phyloP scores from a whole-genome alignment of 2,329 filamentous ascomycete species.

The Ceratocystis destructans region DNA sequence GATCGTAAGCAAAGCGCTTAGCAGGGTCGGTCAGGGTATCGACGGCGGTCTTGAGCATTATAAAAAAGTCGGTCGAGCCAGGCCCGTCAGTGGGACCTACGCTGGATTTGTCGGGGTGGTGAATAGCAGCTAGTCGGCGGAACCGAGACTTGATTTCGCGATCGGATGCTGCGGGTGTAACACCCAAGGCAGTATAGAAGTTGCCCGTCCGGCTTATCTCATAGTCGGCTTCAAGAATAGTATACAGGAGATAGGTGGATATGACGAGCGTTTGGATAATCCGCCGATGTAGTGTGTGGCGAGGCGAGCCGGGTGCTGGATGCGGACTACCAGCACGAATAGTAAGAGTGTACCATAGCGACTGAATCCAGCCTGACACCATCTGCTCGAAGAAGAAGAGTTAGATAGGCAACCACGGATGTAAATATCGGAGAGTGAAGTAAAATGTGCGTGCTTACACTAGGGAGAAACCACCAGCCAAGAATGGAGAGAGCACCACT shows the following conservation, averaged over 20 bases:
- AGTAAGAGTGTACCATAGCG: slow-evolving; percentile 71
- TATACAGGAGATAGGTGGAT: slow-evolving; percentile 73
- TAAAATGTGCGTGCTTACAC: slow-evolving; percentile 26
- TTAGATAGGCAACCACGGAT: slow-evolving; percentile 18
- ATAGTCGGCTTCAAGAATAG: slow-evolving; percentile 82
- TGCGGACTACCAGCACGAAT: slow-evolving; percentile 81
- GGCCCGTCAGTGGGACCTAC: slow-evolving; percentile 23
- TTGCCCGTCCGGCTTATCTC: slow-evolving; percentile 56
- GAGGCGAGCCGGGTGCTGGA: slow-evolving; percentile 54
- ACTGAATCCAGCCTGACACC: slow-evolving; percentile 63
- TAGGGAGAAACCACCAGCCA: slow-evolving; percentile 38
- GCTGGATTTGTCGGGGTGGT: slow-evolving; percentile 72
- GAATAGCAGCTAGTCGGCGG: slow-evolving; percentile 54
- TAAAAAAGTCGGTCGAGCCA: slow-evolving; percentile 43
- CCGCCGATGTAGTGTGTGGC: slow-evolving; percentile 60
- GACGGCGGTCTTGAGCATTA: slow-evolving; percentile 68
- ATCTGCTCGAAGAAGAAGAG: slow-evolving; percentile 37
- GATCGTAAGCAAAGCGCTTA: slow-evolving; percentile 75
- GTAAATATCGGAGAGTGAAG: background rate
- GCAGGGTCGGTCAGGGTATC: slow-evolving; percentile 69
- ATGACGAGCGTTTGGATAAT: slow-evolving; percentile 76
- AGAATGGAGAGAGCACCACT: slow-evolving; percentile 31
- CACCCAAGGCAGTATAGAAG: slow-evolving; percentile 66
- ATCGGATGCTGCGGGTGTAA: slow-evolving; percentile 56
- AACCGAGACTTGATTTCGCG: slow-evolving; percentile 72